Base-by-base conservation (phyloP, 352 stramenopile genomes). In the Globisporangium ultimum region DNA sequence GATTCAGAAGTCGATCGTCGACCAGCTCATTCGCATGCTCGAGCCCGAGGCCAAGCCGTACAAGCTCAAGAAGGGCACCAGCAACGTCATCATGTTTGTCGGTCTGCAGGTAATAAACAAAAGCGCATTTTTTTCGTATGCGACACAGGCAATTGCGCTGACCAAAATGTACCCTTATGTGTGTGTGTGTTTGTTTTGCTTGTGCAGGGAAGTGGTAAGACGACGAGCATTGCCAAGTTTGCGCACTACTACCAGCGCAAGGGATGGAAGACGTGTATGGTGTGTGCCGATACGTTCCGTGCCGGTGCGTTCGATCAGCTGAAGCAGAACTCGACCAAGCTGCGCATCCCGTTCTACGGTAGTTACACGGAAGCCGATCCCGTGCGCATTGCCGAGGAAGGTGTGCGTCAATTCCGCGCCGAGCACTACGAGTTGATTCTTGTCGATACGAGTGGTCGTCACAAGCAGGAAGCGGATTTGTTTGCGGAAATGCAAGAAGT, bases 401-500 rank as follows among this genome's bases (percentile, higher is more conserved):
- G 97, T 60, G 97, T 99, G 32, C 82, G 90, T 51, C 95, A 98
- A 64, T 99, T 99, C 74, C 71, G 87, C 22, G 80, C 88, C 14
- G 97, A 99, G 68, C 91, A 96, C 53, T 99, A 99, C 74, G 97
- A 99, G 72, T 78, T 99, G 10, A 99, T 99, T 63, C 96, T 99
- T 53, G 97, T 99, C 17, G 97, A 99, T 83, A 99, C 97, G 0
- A 98, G 90, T 65, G 97, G 97, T 66, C 86, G 97, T 36, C 97
- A 99, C 83, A 97, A 98, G 68, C 97, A 99, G 75, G 97, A 99
- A 63, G 73, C 89, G 1, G 97, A 97, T 17, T 68, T 99, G 58
- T 99, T 99, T 70, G 96, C 98, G 21, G 97, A 99, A 71, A 99
- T 99, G 97, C 83, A 97, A 63, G 96, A 99, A 78, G 97, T 99